Percentiles rank a stretch among this genome's conserved stretches.
These are phyloP conservation scores for Ustilago crameri DNA, from an alignment of 1,284 basidiomycete species.

Conservation along the genomic window DNA sequence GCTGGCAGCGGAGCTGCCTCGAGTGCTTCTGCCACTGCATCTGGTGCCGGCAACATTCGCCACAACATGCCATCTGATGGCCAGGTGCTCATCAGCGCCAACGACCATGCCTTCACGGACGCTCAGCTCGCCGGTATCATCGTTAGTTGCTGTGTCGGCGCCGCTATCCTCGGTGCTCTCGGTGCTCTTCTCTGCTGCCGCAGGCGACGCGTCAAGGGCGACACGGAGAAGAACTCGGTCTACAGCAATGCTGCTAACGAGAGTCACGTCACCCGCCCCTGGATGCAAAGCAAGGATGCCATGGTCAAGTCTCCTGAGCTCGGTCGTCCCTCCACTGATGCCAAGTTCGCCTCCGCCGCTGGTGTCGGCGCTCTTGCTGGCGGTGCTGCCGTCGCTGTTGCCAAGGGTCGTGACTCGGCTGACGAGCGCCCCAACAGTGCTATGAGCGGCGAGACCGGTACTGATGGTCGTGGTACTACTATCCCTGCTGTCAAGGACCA, in stretches of 20 bases:
- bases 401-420: constrained; percentile 36
- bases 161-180: constrained; percentile 54
- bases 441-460: constrained; percentile 51
- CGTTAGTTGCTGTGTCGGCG: constrained; percentile 54
- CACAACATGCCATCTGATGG: constrained; percentile 28
- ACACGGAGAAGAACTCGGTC: constrained; percentile 38
- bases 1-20: constrained; percentile 9
- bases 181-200: constrained; percentile 45
- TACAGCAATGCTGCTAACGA: constrained; percentile 39
- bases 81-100: constrained; percentile 31
- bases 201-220: constrained; percentile 29
- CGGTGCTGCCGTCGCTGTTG: constrained; percentile 41
- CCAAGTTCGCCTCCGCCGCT: constrained; percentile 39
- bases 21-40: constrained; percentile 1
- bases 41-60: neutral
- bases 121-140: constrained; percentile 56
- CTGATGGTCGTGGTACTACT: constrained; percentile 59
- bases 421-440: constrained; percentile 49
- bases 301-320: constrained; percentile 41
- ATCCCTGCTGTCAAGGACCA: constrained; percentile 60
- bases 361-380: constrained; percentile 42
- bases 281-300: constrained; percentile 53
- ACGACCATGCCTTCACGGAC: constrained; percentile 32
- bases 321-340: constrained; percentile 36
- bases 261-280: constrained; percentile 52